These are phyloP conservation scores for Mycena metata DNA, from an alignment of 768 basidiomycete species.

Conservation along the genomic window DNA sequence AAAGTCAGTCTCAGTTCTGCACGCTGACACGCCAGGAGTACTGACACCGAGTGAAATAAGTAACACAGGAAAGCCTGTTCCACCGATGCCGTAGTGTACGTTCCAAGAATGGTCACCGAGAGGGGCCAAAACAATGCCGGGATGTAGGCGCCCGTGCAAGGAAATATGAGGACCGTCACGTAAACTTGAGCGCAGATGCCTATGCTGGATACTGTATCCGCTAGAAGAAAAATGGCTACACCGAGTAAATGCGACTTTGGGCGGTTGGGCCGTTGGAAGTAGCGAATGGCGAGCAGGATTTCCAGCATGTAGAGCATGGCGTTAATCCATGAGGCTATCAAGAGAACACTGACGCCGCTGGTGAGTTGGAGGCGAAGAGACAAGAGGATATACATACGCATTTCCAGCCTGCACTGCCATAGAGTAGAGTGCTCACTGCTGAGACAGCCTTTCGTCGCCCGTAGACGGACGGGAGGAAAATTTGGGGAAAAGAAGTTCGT, in stretches of 20 bases:
- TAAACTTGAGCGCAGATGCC: constrained; percentile 18
- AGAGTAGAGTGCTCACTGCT: no score
- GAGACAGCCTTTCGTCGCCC: no score
- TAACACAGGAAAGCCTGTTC: constrained; percentile 25
- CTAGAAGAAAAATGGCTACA: neutral
- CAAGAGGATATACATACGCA: neutral
- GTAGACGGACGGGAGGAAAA: neutral
- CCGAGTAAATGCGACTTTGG: constrained; percentile 11
- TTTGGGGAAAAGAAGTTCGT: neutral
- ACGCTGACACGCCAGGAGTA: no score
- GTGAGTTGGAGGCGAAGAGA: neutral
- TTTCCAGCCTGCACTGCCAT: neutral
- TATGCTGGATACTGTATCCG: constrained; percentile 11
- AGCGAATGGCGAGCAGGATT: constrained; percentile 9
- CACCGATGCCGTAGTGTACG: constrained; percentile 24
- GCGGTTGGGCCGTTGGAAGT: constrained; percentile 16
- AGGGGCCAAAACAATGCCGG: neutral
- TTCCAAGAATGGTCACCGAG: constrained; percentile 7
- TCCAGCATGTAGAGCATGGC: constrained; percentile 13
- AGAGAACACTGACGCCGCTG: constrained; percentile 8
- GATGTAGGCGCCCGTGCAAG: neutral
- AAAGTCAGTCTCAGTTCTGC: neutral
- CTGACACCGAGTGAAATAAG: constrained; percentile 22
- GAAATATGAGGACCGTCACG: neutral
- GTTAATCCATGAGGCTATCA: constrained; percentile 24